These are phyloP conservation scores for Extremus antarcticus DNA, from an alignment of 495 filamentous ascomycete genomes.

Conservation along the genomic window DNA sequence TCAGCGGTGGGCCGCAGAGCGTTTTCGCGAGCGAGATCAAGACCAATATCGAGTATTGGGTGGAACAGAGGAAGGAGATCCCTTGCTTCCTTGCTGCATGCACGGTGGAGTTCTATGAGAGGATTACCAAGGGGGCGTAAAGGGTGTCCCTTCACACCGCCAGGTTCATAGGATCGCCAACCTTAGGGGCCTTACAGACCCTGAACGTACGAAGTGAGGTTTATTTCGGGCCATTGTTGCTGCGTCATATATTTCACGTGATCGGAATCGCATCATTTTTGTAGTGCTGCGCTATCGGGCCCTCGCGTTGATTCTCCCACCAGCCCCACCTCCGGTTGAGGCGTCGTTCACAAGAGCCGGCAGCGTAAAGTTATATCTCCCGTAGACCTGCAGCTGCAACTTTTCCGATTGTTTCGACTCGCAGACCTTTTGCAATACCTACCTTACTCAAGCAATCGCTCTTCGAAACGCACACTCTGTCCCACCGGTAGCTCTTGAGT, in stretches of 20 bases:
- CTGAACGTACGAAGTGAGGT: too few relatives aligned
- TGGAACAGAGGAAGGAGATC: slow-evolving; percentile 78
- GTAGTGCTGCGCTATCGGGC: not conserved
- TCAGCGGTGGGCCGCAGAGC: slow-evolving; percentile 77
- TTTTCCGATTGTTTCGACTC: not conserved
- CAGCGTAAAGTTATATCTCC: not conserved
- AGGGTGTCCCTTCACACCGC: not conserved
- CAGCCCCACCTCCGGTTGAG: not conserved
- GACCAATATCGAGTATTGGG: slow-evolving; percentile 84
- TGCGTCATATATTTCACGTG: too few relatives aligned
- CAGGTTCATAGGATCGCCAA: too few relatives aligned
- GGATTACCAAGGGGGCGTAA: slow-evolving; percentile 45
- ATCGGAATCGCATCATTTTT: too few relatives aligned
- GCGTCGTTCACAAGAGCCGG: not conserved
- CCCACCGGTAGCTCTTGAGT: slow-evolving; percentile 2
- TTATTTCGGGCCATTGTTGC: too few relatives aligned
- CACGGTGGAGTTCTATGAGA: slow-evolving; percentile 87
- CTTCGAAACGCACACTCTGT: too few relatives aligned
- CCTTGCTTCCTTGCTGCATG: slow-evolving; percentile 84
- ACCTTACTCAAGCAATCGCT: not conserved
- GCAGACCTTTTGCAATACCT: not conserved
- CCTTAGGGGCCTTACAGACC: too few relatives aligned
- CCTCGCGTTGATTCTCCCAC: not conserved
- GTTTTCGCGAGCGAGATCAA: slow-evolving; percentile 74
- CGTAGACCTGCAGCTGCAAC: not conserved